Percentiles rank a stretch among this genome's conserved stretches.
Evolutionary conservation across 164 flowering plant species (phyloP).

Genomic region (Nymphaea thermarum): DNA sequence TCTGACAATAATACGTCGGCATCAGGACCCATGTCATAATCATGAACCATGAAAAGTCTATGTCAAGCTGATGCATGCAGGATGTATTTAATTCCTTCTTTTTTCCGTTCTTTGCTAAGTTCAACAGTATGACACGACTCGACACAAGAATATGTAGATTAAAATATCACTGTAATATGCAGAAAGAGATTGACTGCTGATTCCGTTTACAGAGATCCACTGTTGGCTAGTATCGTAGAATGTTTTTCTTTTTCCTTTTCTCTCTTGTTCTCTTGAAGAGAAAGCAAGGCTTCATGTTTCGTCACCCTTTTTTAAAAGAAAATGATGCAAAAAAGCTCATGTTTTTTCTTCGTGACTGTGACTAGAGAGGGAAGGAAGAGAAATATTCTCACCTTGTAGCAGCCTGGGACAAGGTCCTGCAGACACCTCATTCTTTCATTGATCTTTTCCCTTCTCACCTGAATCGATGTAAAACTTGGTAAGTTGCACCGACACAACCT

Average conservation of each 20-base stretch:
- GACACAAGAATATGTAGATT: not conserved
- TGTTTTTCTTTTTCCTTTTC: no score
- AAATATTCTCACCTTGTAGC: constrained; percentile 38
- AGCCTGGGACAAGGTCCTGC: constrained; percentile 66
- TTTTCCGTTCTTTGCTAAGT: no score
- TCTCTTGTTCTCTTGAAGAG: not conserved
- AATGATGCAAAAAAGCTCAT: not conserved
- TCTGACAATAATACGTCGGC: constrained; percentile 15
- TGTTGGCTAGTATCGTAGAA: no score
- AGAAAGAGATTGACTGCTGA: not conserved
- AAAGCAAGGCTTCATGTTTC: not conserved
- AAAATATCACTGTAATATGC: not conserved
- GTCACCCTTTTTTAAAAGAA: not conserved
- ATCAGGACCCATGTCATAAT: not conserved
- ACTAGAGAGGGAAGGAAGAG: not conserved
- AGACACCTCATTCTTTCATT: constrained; percentile 47
- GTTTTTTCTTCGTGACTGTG: not conserved
- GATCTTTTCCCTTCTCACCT: constrained; percentile 58
- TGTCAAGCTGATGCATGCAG: no score
- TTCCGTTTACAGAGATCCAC: no score
- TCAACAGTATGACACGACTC: no score
- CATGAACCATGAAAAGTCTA: not conserved
- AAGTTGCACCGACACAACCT: not conserved
- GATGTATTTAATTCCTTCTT: no score
- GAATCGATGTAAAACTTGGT: not conserved